Evolutionary conservation across 202 grass and related monocot genomes (phyloP), one percentile per base, ranked within the genome.

Genomic region (Eragrostis tef): DNA sequence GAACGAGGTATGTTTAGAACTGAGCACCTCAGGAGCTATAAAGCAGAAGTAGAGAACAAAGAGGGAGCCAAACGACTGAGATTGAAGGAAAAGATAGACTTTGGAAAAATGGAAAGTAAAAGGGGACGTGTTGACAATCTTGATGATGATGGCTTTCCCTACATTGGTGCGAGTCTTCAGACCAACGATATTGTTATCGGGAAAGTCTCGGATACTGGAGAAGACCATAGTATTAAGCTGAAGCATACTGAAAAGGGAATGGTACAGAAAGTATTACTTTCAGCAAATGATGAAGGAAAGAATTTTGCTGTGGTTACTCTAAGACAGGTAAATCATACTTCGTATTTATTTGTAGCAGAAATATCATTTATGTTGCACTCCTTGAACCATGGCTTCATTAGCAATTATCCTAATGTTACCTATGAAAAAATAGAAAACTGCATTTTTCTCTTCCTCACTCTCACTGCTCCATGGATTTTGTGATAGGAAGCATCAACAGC

Each of bases 191-290:
- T 98, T 12, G 76, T 98, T 16, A 94, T 98, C 56, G 94, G 94
- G 10, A 94, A 94, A 64, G 90, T 98, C 60, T 85, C 94, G 9
- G 94, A 94, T 64, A 79, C 88, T 57, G 92, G 94, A 74, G 94
- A 98, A 59, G 94, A 98, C 74, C 83, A 90, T 63, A 92, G 94
- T 79, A 81, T 93, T 67, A 98, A 98, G 68, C 78, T 98, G 82
- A 98, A 89, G 81, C 94, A 98, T 82, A 98, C 94, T 39, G 94
- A 98, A 81, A 98, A 94, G 63, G 94, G 94, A 69, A 98, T 94
- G 90, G 94, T 98, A 34, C 95, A 94, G 62, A 94, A 94, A 86
- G 95, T 98, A 64, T 72, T 94, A 68, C 90, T 94, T 87, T 94
- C 95, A 75, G 84, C 95, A 34, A 98, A 94, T 88, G 95, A 98